phyloP scores from a whole-genome alignment of 345 rosid species.

The Euclidium syriacum region DNA sequence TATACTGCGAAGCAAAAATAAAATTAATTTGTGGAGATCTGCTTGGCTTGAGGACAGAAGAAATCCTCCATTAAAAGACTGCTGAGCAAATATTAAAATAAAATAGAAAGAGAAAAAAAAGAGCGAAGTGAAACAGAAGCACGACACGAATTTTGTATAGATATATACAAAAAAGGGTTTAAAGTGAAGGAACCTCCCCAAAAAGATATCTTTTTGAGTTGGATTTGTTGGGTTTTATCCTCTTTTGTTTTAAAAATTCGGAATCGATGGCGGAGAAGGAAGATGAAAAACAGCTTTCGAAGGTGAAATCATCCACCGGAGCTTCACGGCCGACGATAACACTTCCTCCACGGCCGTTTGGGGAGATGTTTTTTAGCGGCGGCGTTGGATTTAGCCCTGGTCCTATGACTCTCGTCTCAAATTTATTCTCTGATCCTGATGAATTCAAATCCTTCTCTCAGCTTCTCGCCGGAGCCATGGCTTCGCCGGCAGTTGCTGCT shows the following conservation, averaged over 20 bases:
- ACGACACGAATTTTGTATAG: constrained; percentile 18
- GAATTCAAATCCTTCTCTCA: constrained; percentile 73
- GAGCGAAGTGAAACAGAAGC: constrained; percentile 13
- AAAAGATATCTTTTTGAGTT: neutral
- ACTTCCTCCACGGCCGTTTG: constrained; percentile 53
- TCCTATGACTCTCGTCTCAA: constrained; percentile 83
- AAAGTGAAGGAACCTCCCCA: neutral
- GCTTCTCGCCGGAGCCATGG: constrained; percentile 77
- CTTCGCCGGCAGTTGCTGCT: constrained; percentile 45
- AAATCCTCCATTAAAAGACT: constrained; percentile 14
- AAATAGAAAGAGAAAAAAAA: neutral
- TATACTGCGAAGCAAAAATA: neutral
- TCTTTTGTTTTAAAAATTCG: neutral
- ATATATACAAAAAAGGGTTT: neutral
- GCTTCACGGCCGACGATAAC: constrained; percentile 45
- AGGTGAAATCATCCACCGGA: constrained; percentile 29
- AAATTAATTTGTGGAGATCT: constrained; percentile 13
- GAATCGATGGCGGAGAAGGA: constrained; percentile 39
- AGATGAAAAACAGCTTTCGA: constrained; percentile 18
- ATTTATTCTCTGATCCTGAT: constrained; percentile 60
- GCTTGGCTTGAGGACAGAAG: constrained; percentile 1
- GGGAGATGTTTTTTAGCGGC: constrained; percentile 37
- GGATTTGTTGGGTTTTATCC: constrained; percentile 20
- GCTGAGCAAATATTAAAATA: neutral
- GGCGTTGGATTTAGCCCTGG: constrained; percentile 77